Base-by-base conservation (phyloP, 176 grass and related monocot species). In the Oryza longistaminata region DNA sequence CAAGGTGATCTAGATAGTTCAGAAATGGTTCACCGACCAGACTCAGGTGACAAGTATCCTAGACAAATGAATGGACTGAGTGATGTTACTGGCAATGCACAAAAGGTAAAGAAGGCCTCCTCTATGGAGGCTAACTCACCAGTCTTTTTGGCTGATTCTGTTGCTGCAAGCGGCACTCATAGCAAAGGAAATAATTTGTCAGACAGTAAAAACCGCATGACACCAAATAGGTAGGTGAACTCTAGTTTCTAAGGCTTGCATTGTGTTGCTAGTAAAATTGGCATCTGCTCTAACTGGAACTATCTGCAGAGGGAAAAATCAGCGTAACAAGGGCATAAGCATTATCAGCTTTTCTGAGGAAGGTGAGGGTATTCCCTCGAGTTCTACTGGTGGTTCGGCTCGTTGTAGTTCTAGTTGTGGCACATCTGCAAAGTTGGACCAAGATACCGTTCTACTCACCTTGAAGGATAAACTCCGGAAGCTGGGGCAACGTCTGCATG, bases 271-370 rank as follows among this genome's bases (percentile, higher is more conserved):
- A 71, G 40, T 69, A 79, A 87, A 40, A 70, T 87, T 29, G 75
- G 6, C 39, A 6, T 79, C 25, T 84, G 76, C 22, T 66, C 34
- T 73, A 92, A 83, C 65, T 81, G 67, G 64, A 86, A 15, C 75
- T 87, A 14, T 85, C 27, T 89, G 77, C 94, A 96, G 94, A 87
- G 88, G 86, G 2, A 96, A 89, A 88, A 89, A 72, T 84, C 94
- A 93, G 78, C 65, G 73, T 45, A 91, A 68, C 49, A 96, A 93
- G 91, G 88, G 70, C 70, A 66, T 73, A 76, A 93, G 68, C 50
- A 75, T 65, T 49, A 77, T 27, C 66, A 83, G 12, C 76, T 76
- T 65, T 74, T 26, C 26, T 1, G 61, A 86, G 33, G 90, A 85
- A 83, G 84, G 58, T 15, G 87, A 86, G 13, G 72, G 65, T 71